Base-by-base conservation (phyloP, 257 asterid genomes). In the Penstemon davidsonii region DNA sequence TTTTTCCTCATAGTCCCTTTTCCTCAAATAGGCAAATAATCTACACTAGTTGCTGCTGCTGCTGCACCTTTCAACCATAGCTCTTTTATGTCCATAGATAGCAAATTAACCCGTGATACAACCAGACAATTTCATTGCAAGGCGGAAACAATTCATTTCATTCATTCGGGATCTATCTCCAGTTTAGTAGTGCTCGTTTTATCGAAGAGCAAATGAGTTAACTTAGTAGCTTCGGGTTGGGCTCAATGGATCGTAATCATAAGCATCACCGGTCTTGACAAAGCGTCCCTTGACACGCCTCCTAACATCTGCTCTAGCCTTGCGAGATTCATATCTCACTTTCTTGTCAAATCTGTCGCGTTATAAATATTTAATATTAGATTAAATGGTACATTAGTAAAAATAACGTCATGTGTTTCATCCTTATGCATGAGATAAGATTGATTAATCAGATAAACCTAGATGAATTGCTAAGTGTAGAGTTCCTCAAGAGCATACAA, bases 211-310 rank as follows among this genome's bases (percentile, higher is more conserved):
- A 57, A 44, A 7, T 40, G 67, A 57, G 50, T 12, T 63, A 13
- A 13, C 37, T 60, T 52, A 65, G 60, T n/a, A 82, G 80, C 99
- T 88, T 77, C 77, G 81, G 73, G 89, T 79, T 68, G 74, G 86
- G 80, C 80, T 81, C 79, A 86, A 55, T 4, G 97, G 96, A 62
- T 94, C 99, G 43, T 50, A 39, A 25, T 50, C 60, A 50, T 50
- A 67, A 67, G 71, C 44, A 18, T 67, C 71, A 25, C 99, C 99
- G 15, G 88, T 91, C 94, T 94, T 94, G 65, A 94, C 85, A 68
- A 94, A 94, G 5, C 99, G 92, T 43, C 99, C 96, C 78, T 94
- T 94, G 44, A 90, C 99, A 73, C 97, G 99, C 73, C 64, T 87
- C 71, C 99, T 82, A 47, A 88, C 88, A 62, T 94, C 99, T 70